A percentile compares a stretch with the other conserved stretches of the same genome.
phyloP scores from a whole-genome alignment of 345 rosid genomes.

The Acer saccharum region DNA sequence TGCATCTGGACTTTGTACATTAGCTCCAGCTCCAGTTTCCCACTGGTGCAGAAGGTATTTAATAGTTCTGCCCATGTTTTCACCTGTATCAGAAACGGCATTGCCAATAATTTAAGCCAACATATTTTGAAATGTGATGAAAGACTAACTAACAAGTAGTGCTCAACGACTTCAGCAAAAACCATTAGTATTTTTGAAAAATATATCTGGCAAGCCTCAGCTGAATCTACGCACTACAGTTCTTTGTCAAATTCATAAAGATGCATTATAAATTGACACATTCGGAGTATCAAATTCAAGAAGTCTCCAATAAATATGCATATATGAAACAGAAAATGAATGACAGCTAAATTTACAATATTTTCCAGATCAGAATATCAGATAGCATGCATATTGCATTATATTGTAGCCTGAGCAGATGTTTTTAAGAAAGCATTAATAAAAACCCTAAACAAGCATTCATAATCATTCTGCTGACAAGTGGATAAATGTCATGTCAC shows the following conservation, averaged over 20 bases:
- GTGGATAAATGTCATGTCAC: neutral
- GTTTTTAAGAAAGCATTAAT: too few relatives aligned
- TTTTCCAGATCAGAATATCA: neutral
- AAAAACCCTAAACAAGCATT: neutral
- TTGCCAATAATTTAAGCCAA: neutral
- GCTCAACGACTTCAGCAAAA: neutral
- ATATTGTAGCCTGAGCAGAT: neutral
- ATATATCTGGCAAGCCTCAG: neutral
- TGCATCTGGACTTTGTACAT: constrained; percentile 97
- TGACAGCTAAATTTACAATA: neutral
- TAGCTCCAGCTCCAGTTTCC: constrained; percentile 92
- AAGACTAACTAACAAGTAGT: neutral
- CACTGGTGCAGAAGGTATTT: constrained; percentile 77
- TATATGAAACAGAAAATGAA: neutral
- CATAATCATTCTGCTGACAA: too few relatives aligned
- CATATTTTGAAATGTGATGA: neutral
- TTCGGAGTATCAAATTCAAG: neutral
- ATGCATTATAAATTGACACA: neutral
- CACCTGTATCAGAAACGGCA: constrained; percentile 49
- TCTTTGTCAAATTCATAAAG: neutral
- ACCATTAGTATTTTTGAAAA: neutral
- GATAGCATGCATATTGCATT: neutral
- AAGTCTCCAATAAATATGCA: neutral
- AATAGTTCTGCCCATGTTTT: constrained; percentile 88
- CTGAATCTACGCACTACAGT: neutral